phyloP scores from a whole-genome alignment of 2,329 filamentous ascomycete species.

The Sclerotiophoma versabilis region DNA sequence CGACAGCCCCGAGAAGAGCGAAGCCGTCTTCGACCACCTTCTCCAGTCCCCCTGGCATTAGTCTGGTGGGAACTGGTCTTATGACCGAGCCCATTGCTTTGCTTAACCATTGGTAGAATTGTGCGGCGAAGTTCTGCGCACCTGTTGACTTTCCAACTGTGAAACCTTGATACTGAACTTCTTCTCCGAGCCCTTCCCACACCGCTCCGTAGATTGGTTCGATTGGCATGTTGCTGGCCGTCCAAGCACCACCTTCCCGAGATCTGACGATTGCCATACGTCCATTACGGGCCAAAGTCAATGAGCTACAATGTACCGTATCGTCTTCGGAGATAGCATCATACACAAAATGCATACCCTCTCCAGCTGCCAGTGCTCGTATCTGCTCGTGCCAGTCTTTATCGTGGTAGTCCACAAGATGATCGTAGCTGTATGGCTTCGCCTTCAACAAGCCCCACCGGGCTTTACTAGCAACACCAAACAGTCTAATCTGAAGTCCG shows the following conservation, averaged over 20 bases:
- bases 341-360: constrained; percentile 47
- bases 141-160: constrained; percentile 27
- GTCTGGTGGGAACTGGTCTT: too few relatives aligned
- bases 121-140: too few relatives aligned
- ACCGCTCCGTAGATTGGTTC: constrained; percentile 54
- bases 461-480: constrained; percentile 36
- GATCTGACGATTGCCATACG: constrained; percentile 43
- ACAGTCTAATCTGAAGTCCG: constrained; percentile 28
- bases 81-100: too few relatives aligned
- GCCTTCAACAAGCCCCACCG: constrained; percentile 35
- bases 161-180: constrained; percentile 50
- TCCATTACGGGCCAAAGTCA: constrained; percentile 35
- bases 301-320: constrained; percentile 44
- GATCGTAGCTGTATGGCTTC: constrained; percentile 49
- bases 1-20: too few relatives aligned
- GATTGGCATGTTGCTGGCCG: constrained; percentile 30
- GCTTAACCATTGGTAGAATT: not conserved
- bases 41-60: too few relatives aligned
- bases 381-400: constrained; percentile 45
- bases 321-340: constrained; percentile 53
- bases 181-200: constrained; percentile 52
- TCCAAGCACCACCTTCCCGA: constrained; percentile 39
- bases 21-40: too few relatives aligned
- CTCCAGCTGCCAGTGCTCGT: constrained; percentile 22
- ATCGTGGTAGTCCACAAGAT: constrained; percentile 51